Evolutionary conservation across 2,329 filamentous ascomycete genomes (phyloP).

Genomic region (Alternaria arborescens): DNA sequence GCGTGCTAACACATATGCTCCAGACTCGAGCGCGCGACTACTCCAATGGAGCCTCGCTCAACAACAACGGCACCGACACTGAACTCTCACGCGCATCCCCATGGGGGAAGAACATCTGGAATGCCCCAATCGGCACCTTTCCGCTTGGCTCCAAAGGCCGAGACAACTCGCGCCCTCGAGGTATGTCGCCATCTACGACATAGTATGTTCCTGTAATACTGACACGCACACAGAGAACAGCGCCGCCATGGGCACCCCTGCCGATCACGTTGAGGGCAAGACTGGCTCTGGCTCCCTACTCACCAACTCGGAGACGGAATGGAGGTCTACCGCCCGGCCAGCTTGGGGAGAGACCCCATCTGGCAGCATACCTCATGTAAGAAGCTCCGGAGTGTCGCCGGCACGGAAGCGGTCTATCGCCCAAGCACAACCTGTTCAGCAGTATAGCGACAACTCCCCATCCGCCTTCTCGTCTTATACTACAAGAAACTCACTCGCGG

Average conservation of each 20-base stretch:
- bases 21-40: slow-evolving; percentile 45
- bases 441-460: slow-evolving; percentile 39
- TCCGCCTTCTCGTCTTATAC: slow-evolving; percentile 39
- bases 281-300: slow-evolving; percentile 75
- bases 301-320: slow-evolving; percentile 74
- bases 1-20: slow-evolving; percentile 9
- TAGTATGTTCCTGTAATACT: slow-evolving; percentile 13
- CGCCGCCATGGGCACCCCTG: slow-evolving; percentile 30
- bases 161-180: slow-evolving; percentile 46
- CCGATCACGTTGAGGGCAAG: slow-evolving; percentile 60
- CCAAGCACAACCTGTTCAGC: slow-evolving; percentile 46
- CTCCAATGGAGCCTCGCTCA: slow-evolving; percentile 37
- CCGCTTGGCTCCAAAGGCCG: slow-evolving; percentile 39
- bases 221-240: slow-evolving; percentile 40
- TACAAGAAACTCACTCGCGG: slow-evolving; percentile 31
- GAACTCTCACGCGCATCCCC: slow-evolving; percentile 40
- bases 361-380: slow-evolving; percentile 42
- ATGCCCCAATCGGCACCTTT: slow-evolving; percentile 32
- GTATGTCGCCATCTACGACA: slow-evolving; percentile 23
- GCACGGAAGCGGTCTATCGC: slow-evolving; percentile 50
- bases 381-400: slow-evolving; percentile 49
- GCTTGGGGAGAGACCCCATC: slow-evolving; percentile 66
- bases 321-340: slow-evolving; percentile 60
- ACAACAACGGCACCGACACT: slow-evolving; percentile 34
- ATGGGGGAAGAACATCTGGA: slow-evolving; percentile 51